These are phyloP conservation scores for Epithemia pelagica DNA, from an alignment of 108 stramenopile genomes.

Conservation along the genomic window DNA sequence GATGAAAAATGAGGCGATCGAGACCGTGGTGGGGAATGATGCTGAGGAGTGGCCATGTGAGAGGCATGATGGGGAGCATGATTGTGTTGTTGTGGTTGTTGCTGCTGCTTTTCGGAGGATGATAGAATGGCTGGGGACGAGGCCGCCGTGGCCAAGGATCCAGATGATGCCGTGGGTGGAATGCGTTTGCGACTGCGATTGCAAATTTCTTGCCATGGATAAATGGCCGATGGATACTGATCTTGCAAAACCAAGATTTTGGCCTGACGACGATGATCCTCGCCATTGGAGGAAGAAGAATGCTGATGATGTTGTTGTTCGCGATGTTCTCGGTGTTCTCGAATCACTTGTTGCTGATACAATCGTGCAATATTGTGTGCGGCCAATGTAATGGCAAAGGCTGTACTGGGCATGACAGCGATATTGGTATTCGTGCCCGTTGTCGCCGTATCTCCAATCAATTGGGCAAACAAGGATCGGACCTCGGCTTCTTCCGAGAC, in stretches of 20 bases:
- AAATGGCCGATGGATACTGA: conserved; percentile 44
- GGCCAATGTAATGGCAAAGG: conserved; percentile 49
- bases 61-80: too few species aligned
- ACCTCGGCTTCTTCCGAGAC: conserved; percentile 12
- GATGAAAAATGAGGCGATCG: too few species aligned
- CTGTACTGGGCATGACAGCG: conserved; percentile 46
- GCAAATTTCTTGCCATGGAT: conserved; percentile 43
- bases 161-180: too few species aligned
- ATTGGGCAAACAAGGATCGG: conserved; percentile 27
- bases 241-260: conserved; percentile 45
- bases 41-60: too few species aligned
- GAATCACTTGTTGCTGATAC: background rate
- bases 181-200: background rate
- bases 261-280: background rate
- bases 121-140: background rate
- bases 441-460: conserved; percentile 19
- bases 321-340: background rate
- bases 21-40: too few species aligned
- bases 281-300: background rate
- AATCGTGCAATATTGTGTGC: conserved; percentile 34
- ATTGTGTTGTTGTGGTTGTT: too few species aligned
- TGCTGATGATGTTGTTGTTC: too few species aligned
- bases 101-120: too few species aligned
- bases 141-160: background rate
- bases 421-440: conserved; percentile 20